Base-by-base conservation (phyloP, 2,329 filamentous ascomycete species). In the Corinectria fuckeliana region DNA sequence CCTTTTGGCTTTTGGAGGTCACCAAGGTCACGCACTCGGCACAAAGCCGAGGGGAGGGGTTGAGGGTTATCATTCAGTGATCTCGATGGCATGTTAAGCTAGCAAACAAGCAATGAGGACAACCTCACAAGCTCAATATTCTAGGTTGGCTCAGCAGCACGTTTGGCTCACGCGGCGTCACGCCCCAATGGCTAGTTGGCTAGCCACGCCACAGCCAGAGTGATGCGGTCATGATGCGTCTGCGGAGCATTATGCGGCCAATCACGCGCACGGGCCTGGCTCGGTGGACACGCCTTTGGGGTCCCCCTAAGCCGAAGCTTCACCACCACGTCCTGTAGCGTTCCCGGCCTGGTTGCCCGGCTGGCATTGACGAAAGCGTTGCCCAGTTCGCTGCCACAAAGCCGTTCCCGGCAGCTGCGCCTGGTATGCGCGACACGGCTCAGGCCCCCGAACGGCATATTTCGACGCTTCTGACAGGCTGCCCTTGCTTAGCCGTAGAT, bases 161-260 rank as follows among this genome's bases (percentile, higher is more conserved):
- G 60, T 48, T n/a, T 18, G 42, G 23, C 21, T 23, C 39, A 41
- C 57, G 56, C 50, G 13, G 45, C 18, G 20, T 20, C 44, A 18
- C 18, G 44, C 16, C 21, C 45, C 3, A 60, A 25, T 54, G 47
- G 41, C 32, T 52, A 34, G 45, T 26, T 38, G 42, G 41, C 45
- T 60, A 49, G 49, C 42, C 41, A 25, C 58, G 56, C 63, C 32
- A 38, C 47, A 26, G 20, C 42, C 1, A 65, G 39, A 69, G 66
- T 70, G 52, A 57, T 70, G 67, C 49, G 56, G 65, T 70, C 68
- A 70, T 70, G 48, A 21, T 50, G 61, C 66, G 51, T 61, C 20
- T 26, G 36, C 16, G 23, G 16, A 34, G n/a, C 10, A 5, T 3
- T 5, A 4, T 5, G 0, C 4, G 14, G 20, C 67, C 67, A 69